Conservation (phyloP, 805 yeast genomes). For the Phaffomyces thermotolerans region DNA sequence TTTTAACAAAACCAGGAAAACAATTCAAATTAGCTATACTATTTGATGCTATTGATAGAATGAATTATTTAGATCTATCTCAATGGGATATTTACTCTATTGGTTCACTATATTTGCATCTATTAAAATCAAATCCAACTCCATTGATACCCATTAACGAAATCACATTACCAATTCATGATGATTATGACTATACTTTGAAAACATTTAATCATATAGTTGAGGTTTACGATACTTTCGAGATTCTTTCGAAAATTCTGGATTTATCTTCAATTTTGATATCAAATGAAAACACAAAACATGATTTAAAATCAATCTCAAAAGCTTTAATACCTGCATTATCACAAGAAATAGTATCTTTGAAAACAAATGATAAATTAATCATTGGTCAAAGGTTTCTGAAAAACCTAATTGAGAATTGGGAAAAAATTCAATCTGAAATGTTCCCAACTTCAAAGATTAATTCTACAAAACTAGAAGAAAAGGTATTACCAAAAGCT, state of each 20-base stretch:
- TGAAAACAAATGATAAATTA: conserved; percentile 37
- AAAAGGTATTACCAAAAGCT: conserved; percentile 4
- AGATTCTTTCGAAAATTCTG: conserved; percentile 32
- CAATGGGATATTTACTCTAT: conserved; percentile 53
- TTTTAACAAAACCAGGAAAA: conserved; percentile 54
- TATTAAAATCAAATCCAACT: conserved; percentile 42
- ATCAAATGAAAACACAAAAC: conserved; percentile 38
- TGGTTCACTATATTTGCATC: conserved; percentile 36
- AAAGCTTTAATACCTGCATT: conserved; percentile 36
- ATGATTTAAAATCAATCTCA: conserved; percentile 23
- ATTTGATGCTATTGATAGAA: conserved; percentile 43
- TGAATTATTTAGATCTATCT: conserved; percentile 51
- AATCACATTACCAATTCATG: conserved; percentile 48
- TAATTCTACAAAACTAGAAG: neutral
- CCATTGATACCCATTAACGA: conserved; percentile 46
- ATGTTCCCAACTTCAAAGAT: conserved; percentile 2
- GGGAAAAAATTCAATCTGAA: conserved; percentile 27
- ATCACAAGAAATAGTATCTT: conserved; percentile 41
- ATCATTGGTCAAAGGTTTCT: conserved; percentile 48
- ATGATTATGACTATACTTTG: conserved; percentile 38
- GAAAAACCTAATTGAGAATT: conserved; percentile 44
- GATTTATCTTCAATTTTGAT: conserved; percentile 32
- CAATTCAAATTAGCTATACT: conserved; percentile 37
- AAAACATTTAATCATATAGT: conserved; percentile 30
- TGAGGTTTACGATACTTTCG: conserved; percentile 21